phyloP scores from a whole-genome alignment of 2,329 filamentous ascomycete genomes.

The Didymosphaeria variabile region DNA sequence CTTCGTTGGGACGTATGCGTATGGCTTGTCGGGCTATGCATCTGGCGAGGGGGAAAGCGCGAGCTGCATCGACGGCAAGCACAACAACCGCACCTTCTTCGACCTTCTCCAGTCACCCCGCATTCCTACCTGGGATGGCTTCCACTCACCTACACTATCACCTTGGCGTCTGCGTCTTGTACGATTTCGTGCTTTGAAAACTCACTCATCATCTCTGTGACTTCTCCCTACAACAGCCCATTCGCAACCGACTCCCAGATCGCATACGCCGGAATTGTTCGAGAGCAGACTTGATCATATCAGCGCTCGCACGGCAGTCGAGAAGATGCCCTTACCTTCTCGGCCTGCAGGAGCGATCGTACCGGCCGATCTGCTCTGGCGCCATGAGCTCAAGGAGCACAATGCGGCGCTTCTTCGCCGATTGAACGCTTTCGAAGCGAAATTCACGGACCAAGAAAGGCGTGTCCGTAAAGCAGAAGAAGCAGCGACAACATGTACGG shows the following conservation, averaged over 20 bases:
- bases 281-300: neutral
- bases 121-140: neutral
- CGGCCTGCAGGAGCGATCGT: conserved; percentile 3
- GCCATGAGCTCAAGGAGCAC: conserved; percentile 25
- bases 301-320: neutral
- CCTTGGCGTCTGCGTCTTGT: neutral
- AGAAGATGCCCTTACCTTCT: conserved; percentile 4
- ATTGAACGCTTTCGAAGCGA: conserved; percentile 38
- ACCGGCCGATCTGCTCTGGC: conserved; percentile 9
- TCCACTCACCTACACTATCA: neutral
- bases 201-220: neutral
- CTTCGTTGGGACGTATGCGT: neutral
- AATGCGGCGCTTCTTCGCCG: conserved; percentile 40
- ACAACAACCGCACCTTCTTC: conserved; percentile 1
- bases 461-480: conserved; percentile 8
- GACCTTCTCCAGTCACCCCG: neutral
- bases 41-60: neutral
- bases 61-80: neutral
- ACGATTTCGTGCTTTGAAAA: neutral
- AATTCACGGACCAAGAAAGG: conserved; percentile 9
- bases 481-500: neutral
- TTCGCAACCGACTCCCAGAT: neutral
- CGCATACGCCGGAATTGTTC: neutral
- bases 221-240: neutral
- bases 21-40: neutral